A percentile compares a stretch with the other conserved stretches of the same genome.
These are phyloP conservation scores for Amaranthus tricolor DNA, from an alignment of 179 eudicot genomes.

Conservation along the genomic window DNA sequence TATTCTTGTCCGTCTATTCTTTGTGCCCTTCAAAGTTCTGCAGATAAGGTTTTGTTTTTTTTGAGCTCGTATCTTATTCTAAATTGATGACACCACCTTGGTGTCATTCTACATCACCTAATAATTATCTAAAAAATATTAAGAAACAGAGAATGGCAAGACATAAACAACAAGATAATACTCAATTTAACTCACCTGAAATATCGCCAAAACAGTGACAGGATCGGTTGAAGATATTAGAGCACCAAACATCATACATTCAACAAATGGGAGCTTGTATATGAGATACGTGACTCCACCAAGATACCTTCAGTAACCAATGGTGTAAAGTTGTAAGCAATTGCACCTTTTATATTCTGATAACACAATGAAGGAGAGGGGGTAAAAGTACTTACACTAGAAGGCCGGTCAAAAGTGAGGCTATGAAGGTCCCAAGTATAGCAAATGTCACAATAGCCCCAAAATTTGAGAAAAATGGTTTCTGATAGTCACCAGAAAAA, in stretches of 20 bases:
- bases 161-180: background rate
- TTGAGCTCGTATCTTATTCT: background rate
- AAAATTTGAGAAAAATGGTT: slow-evolving; percentile 98
- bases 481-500: slow-evolving; percentile 50
- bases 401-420: slow-evolving; percentile 87
- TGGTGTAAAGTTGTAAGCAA: slow-evolving; percentile 14
- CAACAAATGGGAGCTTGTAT: slow-evolving; percentile 85
- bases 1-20: background rate
- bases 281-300: slow-evolving; percentile 77
- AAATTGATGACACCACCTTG: background rate
- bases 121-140: background rate
- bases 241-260: slow-evolving; percentile 99
- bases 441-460: slow-evolving; percentile 97
- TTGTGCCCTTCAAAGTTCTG: background rate
- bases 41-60: background rate
- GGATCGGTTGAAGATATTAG: slow-evolving; percentile 99
- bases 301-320: slow-evolving; percentile 58
- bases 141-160: background rate
- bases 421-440: slow-evolving; percentile 81
- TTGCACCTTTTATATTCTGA: slow-evolving; percentile 16
- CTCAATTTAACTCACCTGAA: slow-evolving; percentile 56
- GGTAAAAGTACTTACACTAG: slow-evolving; percentile 68
- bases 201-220: slow-evolving; percentile 92
- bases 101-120: background rate
- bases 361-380: background rate